A percentile compares a stretch with the other conserved stretches of the same genome.
Evolutionary conservation across 495 filamentous ascomycete species (phyloP).

Genomic region (Trichoderma reesei): DNA sequence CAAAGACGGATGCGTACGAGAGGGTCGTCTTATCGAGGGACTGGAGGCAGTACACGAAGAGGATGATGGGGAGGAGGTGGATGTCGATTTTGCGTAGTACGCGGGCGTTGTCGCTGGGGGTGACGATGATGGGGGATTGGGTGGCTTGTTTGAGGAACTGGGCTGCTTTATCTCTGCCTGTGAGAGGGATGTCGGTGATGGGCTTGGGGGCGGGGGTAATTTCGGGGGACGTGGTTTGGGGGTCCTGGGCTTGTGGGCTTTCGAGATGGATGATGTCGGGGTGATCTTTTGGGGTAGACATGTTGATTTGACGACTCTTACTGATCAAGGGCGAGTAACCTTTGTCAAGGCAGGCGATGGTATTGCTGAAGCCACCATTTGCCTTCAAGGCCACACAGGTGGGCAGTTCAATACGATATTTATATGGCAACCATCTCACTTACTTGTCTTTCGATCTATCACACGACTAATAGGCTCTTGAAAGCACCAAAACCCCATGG

Average conservation of each 20-base stretch:
- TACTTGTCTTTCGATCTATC: too few species aligned
- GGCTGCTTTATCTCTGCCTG: constrained; percentile 30
- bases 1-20: constrained; percentile 25
- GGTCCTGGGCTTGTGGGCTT: constrained; percentile 4
- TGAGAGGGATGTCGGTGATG: constrained; percentile 9
- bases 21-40: constrained; percentile 33
- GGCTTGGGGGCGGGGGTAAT: neutral
- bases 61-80: constrained; percentile 29
- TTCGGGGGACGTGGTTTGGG: neutral
- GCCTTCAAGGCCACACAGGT: neutral
- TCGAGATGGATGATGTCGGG: constrained; percentile 18
- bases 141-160: constrained; percentile 29
- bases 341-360: neutral
- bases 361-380: neutral
- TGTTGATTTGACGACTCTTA: neutral
- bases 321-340: neutral
- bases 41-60: constrained; percentile 34
- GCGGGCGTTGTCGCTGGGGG: constrained; percentile 26
- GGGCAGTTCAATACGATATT: neutral
- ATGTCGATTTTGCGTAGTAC: constrained; percentile 22
- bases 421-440: neutral
- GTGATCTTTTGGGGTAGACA: constrained; percentile 18
- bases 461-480: neutral
- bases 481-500: neutral
- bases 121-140: constrained; percentile 33